Base-by-base conservation (phyloP, 1,284 basidiomycete species). In the Grifola frondosa region DNA sequence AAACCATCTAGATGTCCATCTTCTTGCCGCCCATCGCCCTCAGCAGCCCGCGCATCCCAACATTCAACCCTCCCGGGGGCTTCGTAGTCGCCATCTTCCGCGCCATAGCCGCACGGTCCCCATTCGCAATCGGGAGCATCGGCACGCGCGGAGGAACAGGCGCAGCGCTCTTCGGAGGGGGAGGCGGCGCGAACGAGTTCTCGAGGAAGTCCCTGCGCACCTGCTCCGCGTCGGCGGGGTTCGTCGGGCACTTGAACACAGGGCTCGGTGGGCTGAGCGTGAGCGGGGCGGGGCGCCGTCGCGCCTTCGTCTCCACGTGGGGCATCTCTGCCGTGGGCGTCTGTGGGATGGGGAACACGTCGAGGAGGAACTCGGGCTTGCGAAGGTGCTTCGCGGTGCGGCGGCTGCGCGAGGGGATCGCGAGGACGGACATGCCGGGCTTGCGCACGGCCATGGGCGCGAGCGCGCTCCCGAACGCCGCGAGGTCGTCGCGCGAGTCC, bases 401-500 rank as follows among this genome's bases (percentile, higher is more conserved):
- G 26, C 59, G 60, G n/a, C 50, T 53, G 44, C 63, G 59, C 4
- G 61, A 46, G 2, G 63, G 63, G 44, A 65, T 56, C 4, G 63
- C 59, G 42, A 65, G 58, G 15, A 63, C 57, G 24, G 60, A 58
- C 54, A 61, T 57, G 20, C 61, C 60, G 12, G 61, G 61, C 49
- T 60, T 61, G 42, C 52, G 48, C 19, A 54, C 48, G 16, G 57
- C 46, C 6, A 52, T 42, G 13, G 60, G 53, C 10, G 46, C 48
- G 24, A 59, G 37, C 8, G 53, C 51, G 40, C 54, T 52, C 15
- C 56, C 62, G 44, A 66, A 65, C 10, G 57, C 53, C 11, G 58
- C 61, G 13, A 66, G 59, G 47, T 69, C 66, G 33, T 69, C 65
- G 22, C 58, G 50, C 4, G 60, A 56, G 39, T 68, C 65, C 28